A percentile compares a stretch with the other conserved stretches of the same genome.
Evolutionary conservation across 345 rosid genomes (phyloP).

Genomic region (Citrus medica): DNA sequence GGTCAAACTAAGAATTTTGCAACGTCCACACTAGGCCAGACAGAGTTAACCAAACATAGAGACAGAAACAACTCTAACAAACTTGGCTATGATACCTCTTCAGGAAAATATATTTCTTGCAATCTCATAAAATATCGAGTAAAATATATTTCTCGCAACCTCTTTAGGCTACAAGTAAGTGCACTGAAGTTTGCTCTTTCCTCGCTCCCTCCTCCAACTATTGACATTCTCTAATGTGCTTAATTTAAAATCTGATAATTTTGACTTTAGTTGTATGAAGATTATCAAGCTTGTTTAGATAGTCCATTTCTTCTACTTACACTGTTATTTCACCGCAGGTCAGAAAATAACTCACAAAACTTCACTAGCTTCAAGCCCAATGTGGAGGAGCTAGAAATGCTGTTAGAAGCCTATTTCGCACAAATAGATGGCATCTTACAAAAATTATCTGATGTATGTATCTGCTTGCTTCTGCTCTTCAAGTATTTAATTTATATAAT

Average conservation of each 20-base stretch:
- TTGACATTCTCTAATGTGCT: neutral
- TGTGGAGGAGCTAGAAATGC: conserved; percentile 56
- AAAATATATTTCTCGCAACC: too few species aligned
- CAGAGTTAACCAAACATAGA: neutral
- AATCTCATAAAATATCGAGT: neutral
- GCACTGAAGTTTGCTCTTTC: neutral
- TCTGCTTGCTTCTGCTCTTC: neutral
- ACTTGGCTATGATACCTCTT: neutral
- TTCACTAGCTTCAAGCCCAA: conserved; percentile 24
- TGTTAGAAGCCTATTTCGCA: conserved; percentile 54
- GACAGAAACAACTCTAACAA: neutral
- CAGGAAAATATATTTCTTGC: neutral
- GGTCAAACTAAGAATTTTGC: neutral
- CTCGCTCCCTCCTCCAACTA: neutral
- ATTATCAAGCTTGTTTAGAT: neutral
- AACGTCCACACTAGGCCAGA: neutral
- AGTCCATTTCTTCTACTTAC: neutral
- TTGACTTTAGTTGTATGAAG: neutral
- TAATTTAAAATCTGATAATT: neutral
- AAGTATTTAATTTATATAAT: neutral
- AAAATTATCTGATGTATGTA: conserved; percentile 45
- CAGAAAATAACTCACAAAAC: conserved; percentile 19
- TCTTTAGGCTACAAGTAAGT: neutral
- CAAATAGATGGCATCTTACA: conserved; percentile 48
- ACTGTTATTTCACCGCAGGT: conserved; percentile 5